Percentiles rank a stretch among this genome's conserved stretches.
These are phyloP conservation scores for Daldinia sp. DNA, from an alignment of 2,329 filamentous ascomycete species.

Conservation along the genomic window DNA sequence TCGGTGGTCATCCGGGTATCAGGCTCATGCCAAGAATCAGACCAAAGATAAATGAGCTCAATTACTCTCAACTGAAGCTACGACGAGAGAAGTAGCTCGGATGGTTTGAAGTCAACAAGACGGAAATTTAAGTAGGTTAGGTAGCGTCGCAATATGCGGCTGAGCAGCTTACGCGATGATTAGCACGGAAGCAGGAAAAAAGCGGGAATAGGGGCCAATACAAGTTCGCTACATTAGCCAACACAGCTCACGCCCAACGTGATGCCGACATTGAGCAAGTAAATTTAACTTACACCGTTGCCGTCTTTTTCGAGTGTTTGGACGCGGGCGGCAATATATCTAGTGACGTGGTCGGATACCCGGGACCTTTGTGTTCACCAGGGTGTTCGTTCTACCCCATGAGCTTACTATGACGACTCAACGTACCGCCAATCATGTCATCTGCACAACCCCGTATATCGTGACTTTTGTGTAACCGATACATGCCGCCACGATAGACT, in stretches of 20 bases:
- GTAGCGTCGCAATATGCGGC: constrained; percentile 40
- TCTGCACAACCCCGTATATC: constrained; percentile 26
- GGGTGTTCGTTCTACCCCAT: constrained; percentile 28
- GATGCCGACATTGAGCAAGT: constrained; percentile 31
- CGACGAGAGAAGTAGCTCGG: constrained; percentile 25
- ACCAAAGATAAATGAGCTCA: constrained; percentile 26
- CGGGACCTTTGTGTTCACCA: constrained; percentile 34
- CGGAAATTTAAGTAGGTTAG: constrained; percentile 28
- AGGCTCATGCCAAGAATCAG: constrained; percentile 23
- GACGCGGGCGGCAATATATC: constrained; percentile 38
- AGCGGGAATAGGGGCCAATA: constrained; percentile 7
- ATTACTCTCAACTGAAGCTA: constrained; percentile 11
- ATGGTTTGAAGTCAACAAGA: constrained; percentile 30
- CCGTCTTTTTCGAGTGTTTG: constrained; percentile 20
- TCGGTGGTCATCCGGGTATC: constrained; percentile 22
- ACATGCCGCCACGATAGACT: constrained; percentile 16
- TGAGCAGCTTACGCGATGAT: constrained; percentile 37
- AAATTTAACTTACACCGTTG: constrained; percentile 15
- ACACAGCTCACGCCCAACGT: background rate
- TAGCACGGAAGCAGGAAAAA: constrained; percentile 8
- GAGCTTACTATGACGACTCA: constrained; percentile 40
- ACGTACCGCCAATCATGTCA: constrained; percentile 33
- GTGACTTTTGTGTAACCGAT: constrained; percentile 35
- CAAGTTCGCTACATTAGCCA: background rate
- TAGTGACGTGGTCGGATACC: constrained; percentile 38